These are phyloP conservation scores for Apiosordaria backusii DNA, from an alignment of 495 filamentous ascomycete genomes.

Conservation along the genomic window DNA sequence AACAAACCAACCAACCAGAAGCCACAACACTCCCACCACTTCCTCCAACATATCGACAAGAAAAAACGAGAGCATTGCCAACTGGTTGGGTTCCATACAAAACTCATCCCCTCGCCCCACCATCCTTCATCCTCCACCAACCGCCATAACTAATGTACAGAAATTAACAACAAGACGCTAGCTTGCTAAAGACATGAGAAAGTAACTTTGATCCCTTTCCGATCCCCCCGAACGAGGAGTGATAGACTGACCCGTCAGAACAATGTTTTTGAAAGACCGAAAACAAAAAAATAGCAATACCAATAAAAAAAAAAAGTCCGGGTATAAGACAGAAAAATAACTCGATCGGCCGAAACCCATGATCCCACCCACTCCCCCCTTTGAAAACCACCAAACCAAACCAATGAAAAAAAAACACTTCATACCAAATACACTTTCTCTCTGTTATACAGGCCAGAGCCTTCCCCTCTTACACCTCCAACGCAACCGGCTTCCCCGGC, in stretches of 20 bases:
- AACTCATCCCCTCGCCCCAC: neutral
- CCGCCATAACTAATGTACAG: neutral
- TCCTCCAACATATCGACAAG: neutral
- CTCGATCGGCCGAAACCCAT: no score
- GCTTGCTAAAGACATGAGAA: neutral
- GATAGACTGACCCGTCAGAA: no score
- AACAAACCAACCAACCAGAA: neutral
- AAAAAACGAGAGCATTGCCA: neutral
- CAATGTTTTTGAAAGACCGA: neutral
- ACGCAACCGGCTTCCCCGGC: slow-evolving; percentile 19
- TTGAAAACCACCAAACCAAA: slow-evolving; percentile 13
- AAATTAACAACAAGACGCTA: neutral
- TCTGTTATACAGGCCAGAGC: neutral
- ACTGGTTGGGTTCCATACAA: neutral
- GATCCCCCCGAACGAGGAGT: no score
- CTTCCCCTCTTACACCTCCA: slow-evolving; percentile 35
- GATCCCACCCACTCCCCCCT: neutral
- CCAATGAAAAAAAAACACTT: neutral
- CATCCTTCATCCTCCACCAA: neutral
- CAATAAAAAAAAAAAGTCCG: slow-evolving; percentile 20
- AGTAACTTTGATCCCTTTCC: neutral
- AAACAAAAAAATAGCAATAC: neutral
- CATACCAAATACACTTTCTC: neutral
- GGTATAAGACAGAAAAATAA: slow-evolving; percentile 27
- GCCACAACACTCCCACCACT: no score